Evolutionary conservation across 176 grass and related monocot genomes (phyloP).

Genomic region (Cenchrus americanus): DNA sequence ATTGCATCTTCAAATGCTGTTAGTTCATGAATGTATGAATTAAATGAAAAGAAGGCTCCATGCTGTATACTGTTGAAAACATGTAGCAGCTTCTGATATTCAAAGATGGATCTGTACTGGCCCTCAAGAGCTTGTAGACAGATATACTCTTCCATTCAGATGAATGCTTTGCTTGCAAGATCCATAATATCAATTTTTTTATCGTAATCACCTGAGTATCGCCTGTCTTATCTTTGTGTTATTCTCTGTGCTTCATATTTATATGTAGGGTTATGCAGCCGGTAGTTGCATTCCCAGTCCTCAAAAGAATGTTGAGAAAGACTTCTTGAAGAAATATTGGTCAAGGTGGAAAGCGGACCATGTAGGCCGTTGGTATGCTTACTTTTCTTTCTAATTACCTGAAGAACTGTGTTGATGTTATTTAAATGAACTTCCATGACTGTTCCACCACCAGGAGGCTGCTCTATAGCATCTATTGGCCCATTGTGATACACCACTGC

Average conservation of each 20-base stretch:
- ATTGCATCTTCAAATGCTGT: background rate
- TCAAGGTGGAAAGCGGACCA: constrained; percentile 86
- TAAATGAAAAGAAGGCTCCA: no score
- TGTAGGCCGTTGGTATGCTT: constrained; percentile 77
- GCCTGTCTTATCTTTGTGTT: constrained; percentile 2
- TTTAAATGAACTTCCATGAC: constrained; percentile 24
- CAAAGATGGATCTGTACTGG: no score
- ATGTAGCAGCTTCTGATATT: no score
- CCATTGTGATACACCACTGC: background rate
- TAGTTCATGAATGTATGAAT: no score
- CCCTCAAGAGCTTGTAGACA: no score
- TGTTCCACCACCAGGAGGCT: background rate
- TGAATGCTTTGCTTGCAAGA: no score
- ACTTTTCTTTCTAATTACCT: constrained; percentile 42
- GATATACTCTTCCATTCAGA: no score
- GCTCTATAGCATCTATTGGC: background rate
- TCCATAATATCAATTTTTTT: no score
- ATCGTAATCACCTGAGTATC: background rate
- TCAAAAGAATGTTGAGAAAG: constrained; percentile 97
- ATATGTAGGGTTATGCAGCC: constrained; percentile 83
- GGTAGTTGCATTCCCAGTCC: constrained; percentile 95
- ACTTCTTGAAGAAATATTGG: constrained; percentile 95
- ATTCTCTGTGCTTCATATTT: constrained; percentile 24
- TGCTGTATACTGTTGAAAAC: no score
- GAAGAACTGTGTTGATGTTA: constrained; percentile 6